phyloP scores from a whole-genome alignment of 164 flowering plant genomes.

The Warburgia ugandensis region DNA sequence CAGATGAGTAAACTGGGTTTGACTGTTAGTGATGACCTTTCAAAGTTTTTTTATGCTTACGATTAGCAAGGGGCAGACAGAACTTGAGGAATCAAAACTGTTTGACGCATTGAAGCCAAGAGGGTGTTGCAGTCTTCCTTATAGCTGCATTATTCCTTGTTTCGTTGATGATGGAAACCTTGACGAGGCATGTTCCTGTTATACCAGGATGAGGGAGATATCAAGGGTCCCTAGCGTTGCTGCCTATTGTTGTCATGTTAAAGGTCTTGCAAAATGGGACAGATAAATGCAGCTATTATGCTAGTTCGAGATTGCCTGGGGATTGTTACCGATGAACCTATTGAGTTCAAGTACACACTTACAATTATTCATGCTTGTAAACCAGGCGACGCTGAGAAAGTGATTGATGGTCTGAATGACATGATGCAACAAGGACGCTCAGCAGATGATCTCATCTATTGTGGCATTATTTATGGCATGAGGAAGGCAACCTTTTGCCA shows the following conservation, averaged over 20 bases:
- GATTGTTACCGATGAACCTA: conserved; percentile 57
- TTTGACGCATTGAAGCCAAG: conserved; percentile 47
- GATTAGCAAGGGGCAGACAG: conserved; percentile 35
- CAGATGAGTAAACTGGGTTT: conserved; percentile 53
- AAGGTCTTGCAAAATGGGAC: conserved; percentile 73
- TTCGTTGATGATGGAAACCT: conserved; percentile 48
- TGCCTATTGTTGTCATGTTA: conserved; percentile 65
- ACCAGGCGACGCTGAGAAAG: conserved; percentile 52
- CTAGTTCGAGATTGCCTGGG: conserved; percentile 85
- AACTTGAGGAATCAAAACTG: conserved; percentile 44
- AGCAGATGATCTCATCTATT: conserved; percentile 46
- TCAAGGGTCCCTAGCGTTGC: conserved; percentile 46
- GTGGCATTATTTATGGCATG: conserved; percentile 73
- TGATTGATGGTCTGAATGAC: conserved; percentile 66
- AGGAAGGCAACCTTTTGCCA: conserved; percentile 50
- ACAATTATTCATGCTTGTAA: conserved; percentile 61
- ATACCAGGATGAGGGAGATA: conserved; percentile 55
- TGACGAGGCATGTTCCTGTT: conserved; percentile 59
- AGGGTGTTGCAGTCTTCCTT: conserved; percentile 37
- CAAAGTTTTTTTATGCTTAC: conserved; percentile 50
- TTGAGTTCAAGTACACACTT: conserved; percentile 76
- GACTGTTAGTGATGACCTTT: conserved; percentile 41
- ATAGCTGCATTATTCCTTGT: conserved; percentile 59
- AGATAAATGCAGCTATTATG: conserved; percentile 63
- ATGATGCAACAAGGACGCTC: conserved; percentile 64